phyloP scores from a whole-genome alignment of 2,329 filamentous ascomycete genomes.

The Diaporthe aspalathi region DNA sequence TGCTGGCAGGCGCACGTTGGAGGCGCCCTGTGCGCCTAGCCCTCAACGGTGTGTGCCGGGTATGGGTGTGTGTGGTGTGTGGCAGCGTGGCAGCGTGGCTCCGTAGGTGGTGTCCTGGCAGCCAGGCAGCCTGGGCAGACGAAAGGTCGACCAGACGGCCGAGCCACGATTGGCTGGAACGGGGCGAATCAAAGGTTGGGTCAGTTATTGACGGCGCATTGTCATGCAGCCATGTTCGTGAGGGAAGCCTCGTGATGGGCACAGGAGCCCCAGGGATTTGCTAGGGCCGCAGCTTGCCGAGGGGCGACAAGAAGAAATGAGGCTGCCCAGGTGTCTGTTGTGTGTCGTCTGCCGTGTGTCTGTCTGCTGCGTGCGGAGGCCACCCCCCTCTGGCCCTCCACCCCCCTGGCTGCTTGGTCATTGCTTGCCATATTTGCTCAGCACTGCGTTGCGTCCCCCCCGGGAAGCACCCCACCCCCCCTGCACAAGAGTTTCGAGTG shows the following conservation, averaged over 20 bases:
- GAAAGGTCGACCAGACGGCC: slow-evolving; percentile 19
- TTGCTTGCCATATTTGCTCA: slow-evolving; percentile 9
- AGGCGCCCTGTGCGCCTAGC: slow-evolving; percentile 27
- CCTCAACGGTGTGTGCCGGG: slow-evolving; percentile 27
- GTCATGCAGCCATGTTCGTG: slow-evolving; percentile 34
- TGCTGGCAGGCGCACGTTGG: slow-evolving; percentile 20
- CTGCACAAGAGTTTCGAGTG: slow-evolving; percentile 37
- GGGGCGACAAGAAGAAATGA: slow-evolving; percentile 34
- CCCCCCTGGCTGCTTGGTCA: background rate
- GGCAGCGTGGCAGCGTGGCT: too few species aligned
- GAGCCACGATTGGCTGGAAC: slow-evolving; percentile 20
- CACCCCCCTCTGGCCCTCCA: slow-evolving; percentile 8
- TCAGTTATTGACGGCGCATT: slow-evolving; percentile 29
- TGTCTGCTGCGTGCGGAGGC: slow-evolving; percentile 24
- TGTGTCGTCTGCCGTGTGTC: slow-evolving; percentile 27
- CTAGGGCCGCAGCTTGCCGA: slow-evolving; percentile 35
- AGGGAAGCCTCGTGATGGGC: slow-evolving; percentile 38
- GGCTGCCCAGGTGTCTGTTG: slow-evolving; percentile 32
- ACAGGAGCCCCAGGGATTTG: slow-evolving; percentile 36
- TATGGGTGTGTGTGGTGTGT: too few species aligned
- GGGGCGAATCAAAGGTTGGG: slow-evolving; percentile 35
- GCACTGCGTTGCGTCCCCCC: slow-evolving; percentile 14
- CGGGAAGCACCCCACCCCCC: background rate
- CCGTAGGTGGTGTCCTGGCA: slow-evolving; percentile 26
- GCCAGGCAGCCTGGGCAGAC: too few species aligned